phyloP scores from a whole-genome alignment of 2,329 filamentous ascomycete genomes.

The Rutstroemia sp. region DNA sequence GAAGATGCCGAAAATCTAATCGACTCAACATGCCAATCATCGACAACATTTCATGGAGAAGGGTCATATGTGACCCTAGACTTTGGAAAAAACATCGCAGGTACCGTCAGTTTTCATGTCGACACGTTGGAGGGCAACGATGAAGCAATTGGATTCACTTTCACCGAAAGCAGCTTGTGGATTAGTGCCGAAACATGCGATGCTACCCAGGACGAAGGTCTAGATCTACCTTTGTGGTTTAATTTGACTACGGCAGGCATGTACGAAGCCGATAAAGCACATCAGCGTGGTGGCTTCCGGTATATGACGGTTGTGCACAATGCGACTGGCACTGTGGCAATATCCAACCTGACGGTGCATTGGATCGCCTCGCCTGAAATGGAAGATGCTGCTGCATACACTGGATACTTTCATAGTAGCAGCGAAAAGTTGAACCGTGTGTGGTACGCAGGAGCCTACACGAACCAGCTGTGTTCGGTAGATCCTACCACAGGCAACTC shows the following conservation, averaged over 20 bases:
- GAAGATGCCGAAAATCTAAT: conserved; percentile 17
- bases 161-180: conserved; percentile 37
- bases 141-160: conserved; percentile 34
- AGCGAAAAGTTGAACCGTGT: conserved; percentile 45
- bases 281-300: conserved; percentile 43
- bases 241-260: conserved; percentile 29
- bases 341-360: conserved; percentile 29
- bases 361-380: conserved; percentile 31
- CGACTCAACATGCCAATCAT: background rate
- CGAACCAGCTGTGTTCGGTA: conserved; percentile 23
- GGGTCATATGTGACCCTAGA: conserved; percentile 33
- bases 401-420: conserved; percentile 45
- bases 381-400: conserved; percentile 37
- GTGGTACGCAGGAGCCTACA: conserved; percentile 42
- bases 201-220: conserved; percentile 37
- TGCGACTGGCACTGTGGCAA: conserved; percentile 16
- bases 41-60: conserved; percentile 19
- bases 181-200: conserved; percentile 39
- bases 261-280: conserved; percentile 35
- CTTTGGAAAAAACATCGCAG: conserved; percentile 34
- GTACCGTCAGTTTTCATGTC: conserved; percentile 31
- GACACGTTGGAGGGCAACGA: conserved; percentile 17
- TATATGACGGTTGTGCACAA: conserved; percentile 41
- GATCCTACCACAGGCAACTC: conserved; percentile 26
- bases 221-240: conserved; percentile 43